Conservation (phyloP, 1,284 basidiomycete genomes). For the Tilletia setariae region DNA sequence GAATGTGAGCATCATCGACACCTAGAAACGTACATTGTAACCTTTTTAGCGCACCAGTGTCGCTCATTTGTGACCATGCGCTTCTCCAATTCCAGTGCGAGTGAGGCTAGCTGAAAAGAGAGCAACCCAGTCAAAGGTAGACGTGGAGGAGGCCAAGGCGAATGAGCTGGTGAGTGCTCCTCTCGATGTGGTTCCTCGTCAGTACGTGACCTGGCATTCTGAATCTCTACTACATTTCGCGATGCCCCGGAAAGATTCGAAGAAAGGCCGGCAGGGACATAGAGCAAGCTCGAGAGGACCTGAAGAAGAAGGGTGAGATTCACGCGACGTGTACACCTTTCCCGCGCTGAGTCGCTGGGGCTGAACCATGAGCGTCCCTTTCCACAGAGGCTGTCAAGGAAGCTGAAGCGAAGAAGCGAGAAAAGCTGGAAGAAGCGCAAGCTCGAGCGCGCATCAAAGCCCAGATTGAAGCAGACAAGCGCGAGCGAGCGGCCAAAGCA, state of each 20-base stretch:
- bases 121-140: constrained; percentile 39
- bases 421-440: constrained; percentile 41
- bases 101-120: constrained; percentile 45
- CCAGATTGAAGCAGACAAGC: constrained; percentile 53
- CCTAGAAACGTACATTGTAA: not conserved
- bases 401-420: constrained; percentile 45
- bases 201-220: not conserved
- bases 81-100: constrained; percentile 31
- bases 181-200: not conserved
- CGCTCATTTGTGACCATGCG: not conserved
- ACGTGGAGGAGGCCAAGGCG: constrained; percentile 40
- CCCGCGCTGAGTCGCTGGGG: not conserved
- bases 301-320: constrained; percentile 44
- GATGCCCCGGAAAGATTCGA: constrained; percentile 31
- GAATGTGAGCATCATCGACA: constrained; percentile 58
- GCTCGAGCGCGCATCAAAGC: constrained; percentile 48
- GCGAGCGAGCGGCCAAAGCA: constrained; percentile 46
- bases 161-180: constrained; percentile 37
- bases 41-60: not conserved
- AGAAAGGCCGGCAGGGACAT: constrained; percentile 51
- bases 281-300: constrained; percentile 39
- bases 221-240: not conserved
- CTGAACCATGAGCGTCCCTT: not conserved
- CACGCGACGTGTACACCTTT: not conserved
- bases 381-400: constrained; percentile 44